These are phyloP conservation scores for Fusarium burgessii DNA, from an alignment of 2,329 filamentous ascomycete species.

Conservation along the genomic window DNA sequence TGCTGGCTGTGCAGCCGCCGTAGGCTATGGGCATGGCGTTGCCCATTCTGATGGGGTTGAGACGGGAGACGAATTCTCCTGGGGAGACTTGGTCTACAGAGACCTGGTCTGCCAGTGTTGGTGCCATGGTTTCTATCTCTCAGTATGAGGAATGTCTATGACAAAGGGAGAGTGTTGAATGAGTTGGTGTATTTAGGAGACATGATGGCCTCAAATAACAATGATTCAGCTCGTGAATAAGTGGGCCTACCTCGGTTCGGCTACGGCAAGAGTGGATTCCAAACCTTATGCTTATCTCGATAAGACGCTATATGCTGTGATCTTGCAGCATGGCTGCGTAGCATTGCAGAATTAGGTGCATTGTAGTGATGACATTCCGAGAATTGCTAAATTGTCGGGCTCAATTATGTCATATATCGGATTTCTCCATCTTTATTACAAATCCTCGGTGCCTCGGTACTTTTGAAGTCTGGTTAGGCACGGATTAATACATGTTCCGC, in stretches of 20 bases:
- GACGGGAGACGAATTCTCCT: constrained; percentile 45
- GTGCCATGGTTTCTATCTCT: constrained; percentile 4
- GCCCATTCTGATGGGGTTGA: constrained; percentile 48
- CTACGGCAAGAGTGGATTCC: background rate
- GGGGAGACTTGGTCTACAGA: constrained; percentile 37
- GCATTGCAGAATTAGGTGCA: background rate
- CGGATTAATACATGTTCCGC: too few species aligned
- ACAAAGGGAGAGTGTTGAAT: background rate
- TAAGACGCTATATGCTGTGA: background rate
- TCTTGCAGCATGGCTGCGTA: background rate
- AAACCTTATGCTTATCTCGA: background rate
- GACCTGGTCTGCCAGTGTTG: constrained; percentile 36
- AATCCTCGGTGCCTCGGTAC: too few species aligned
- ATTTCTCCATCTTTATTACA: too few species aligned
- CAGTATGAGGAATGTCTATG: background rate
- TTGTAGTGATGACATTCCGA: too few species aligned
- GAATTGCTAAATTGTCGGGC: too few species aligned
- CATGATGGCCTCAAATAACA: background rate
- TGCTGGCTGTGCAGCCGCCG: constrained; percentile 57
- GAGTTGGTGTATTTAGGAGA: background rate
- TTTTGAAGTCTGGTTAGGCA: too few species aligned
- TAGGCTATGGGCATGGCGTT: constrained; percentile 55
- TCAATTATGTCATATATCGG: too few species aligned
- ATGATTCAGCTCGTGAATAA: background rate
- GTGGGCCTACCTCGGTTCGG: constrained; percentile 23